Evolutionary conservation across 2,329 filamentous ascomycete genomes (phyloP), one percentile per base, ranked within the genome.

Genomic region (Endothia cerciana): DNA sequence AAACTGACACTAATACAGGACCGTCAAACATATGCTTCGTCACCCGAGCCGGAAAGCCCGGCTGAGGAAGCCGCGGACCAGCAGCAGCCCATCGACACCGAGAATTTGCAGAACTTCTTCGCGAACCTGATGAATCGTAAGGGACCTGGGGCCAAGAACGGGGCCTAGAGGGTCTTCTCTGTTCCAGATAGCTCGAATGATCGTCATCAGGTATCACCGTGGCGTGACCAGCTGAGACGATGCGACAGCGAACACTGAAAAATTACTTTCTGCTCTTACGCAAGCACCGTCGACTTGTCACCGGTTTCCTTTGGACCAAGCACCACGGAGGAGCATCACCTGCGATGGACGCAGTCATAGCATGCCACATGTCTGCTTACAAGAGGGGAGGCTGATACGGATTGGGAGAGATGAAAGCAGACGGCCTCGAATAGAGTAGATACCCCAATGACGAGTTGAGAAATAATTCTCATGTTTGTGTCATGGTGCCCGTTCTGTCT

Each of bases 91-190:
- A 80, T 85, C 72, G 80, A 87, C 74, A 86, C 83, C 53, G 85
- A 87, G 68, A 83, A 85, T 70, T 75, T 88, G 62, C 82, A 86
- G 69, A 85, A 82, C 69, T 88, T 88, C 76, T 88, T 88, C 71
- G 82, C 81, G 65, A 83, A 82, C 41, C 74, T 88, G 68, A 87
- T 88, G 84, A 87, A 86, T 71, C 81, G 83, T 68, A 83, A 84
- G 69, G 75, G 76, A 13, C 65, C 70, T n/a, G 40, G 65, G 19
- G 66, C 67, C 47, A 73, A 70, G 60, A 66, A 61, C 15, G 66
- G 66, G 41, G 65, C 61, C 41, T 68, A 67, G 62, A 38, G 53
- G 30, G 61, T 36, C 55, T 56, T 51, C n/a, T 63, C 61, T 57
- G 25, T 28, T 11, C 55, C 61, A 28, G 30, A 63, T 15, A 36